phyloP scores from a whole-genome alignment of 768 basidiomycete species.

The Phlebiopsis gigantea region DNA sequence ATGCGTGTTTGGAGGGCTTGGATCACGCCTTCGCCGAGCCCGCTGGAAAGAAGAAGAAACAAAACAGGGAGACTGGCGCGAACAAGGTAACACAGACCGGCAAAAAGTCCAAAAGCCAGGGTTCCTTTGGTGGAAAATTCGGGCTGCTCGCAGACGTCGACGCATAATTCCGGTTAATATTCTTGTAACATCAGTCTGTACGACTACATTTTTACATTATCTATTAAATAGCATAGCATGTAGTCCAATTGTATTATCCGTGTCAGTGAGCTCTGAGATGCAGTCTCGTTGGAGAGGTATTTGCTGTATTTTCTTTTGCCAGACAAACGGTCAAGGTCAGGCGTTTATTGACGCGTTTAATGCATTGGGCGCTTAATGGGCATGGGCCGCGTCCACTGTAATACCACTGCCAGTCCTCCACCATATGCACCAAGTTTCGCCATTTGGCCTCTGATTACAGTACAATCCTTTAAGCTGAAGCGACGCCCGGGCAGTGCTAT shows the following conservation, averaged over 20 bases:
- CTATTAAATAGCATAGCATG: neutral
- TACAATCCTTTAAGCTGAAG: neutral
- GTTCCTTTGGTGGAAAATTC: slow-evolving; percentile 31
- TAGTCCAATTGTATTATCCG: neutral
- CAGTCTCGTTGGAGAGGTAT: no score
- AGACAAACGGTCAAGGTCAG: neutral
- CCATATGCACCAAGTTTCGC: neutral
- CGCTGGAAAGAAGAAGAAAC: slow-evolving; percentile 36
- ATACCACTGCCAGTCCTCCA: neutral
- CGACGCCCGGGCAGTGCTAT: neutral
- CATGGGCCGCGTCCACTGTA: neutral
- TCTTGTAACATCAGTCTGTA: neutral
- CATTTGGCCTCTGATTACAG: no score
- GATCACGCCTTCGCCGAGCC: slow-evolving; percentile 43
- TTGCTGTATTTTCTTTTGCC: no score
- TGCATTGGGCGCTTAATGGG: neutral
- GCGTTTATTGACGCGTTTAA: neutral
- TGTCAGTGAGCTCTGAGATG: neutral
- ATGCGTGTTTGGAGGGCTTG: slow-evolving; percentile 42
- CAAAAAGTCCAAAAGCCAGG: slow-evolving; percentile 17
- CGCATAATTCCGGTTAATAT: slow-evolving; percentile 19
- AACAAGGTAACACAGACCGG: neutral
- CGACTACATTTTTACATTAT: neutral
- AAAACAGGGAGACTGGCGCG: slow-evolving; percentile 14
- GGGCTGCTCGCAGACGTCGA: slow-evolving; percentile 37